phyloP scores from a whole-genome alignment of 306 rosid genomes.

The Ceratonia siliqua region DNA sequence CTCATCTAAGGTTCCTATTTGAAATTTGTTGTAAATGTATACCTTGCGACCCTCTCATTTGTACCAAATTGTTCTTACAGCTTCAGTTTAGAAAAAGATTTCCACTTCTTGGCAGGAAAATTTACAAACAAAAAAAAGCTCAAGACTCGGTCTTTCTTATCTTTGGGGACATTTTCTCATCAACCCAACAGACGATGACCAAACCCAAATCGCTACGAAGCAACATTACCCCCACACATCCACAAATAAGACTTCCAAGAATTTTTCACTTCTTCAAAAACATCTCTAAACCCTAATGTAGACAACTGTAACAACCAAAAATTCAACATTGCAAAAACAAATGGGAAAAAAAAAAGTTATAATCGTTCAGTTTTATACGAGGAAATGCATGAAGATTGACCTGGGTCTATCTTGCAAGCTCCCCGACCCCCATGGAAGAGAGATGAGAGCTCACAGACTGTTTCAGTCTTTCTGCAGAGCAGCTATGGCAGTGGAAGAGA shows the following conservation, averaged over 20 bases:
- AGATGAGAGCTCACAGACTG: constrained; percentile 39
- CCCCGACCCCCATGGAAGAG: constrained; percentile 42
- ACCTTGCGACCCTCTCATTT: background rate
- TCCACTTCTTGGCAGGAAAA: constrained; percentile 3
- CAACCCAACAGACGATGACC: background rate
- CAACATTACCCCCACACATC: constrained; percentile 18
- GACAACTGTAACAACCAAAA: background rate
- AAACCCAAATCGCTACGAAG: background rate
- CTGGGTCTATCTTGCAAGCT: constrained; percentile 54
- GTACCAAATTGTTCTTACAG: constrained; percentile 6
- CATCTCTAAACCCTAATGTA: background rate
- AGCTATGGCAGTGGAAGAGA: constrained; percentile 28
- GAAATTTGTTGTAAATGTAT: background rate
- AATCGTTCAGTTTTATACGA: background rate
- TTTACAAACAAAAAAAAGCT: background rate
- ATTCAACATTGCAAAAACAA: background rate
- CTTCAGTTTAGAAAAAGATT: background rate
- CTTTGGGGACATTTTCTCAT: background rate
- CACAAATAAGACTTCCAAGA: background rate
- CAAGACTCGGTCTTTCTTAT: constrained; percentile 33
- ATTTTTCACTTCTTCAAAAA: background rate
- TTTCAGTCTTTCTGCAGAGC: constrained; percentile 5
- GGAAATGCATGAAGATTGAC: constrained; percentile 36
- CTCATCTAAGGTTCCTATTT: background rate
- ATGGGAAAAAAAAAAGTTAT: background rate